Conservation (phyloP, 495 filamentous ascomycete species). For the Penicillium fimorum region DNA sequence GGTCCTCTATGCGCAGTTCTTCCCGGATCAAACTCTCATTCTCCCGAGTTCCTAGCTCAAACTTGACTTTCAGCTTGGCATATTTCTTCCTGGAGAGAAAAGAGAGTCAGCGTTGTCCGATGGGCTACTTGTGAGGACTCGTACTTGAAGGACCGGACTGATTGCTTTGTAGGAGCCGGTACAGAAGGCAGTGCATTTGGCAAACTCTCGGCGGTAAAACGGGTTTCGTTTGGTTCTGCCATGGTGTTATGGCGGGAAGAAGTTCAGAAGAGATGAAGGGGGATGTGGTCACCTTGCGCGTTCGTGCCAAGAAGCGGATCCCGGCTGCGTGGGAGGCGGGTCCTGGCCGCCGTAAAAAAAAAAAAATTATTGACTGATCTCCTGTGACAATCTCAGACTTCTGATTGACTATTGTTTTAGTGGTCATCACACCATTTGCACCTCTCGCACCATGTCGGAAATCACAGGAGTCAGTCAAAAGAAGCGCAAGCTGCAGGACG, state of each 20-base stretch:
- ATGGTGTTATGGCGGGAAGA: slow-evolving; percentile 22
- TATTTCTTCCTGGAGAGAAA: slow-evolving; percentile 81
- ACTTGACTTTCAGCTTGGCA: slow-evolving; percentile 82
- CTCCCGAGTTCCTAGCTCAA: slow-evolving; percentile 77
- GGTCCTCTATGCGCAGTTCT: slow-evolving; percentile 72
- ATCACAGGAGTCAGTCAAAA: slow-evolving; percentile 46
- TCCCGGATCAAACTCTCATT: slow-evolving; percentile 74
- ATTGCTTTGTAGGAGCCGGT: slow-evolving; percentile 36
- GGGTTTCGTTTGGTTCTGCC: slow-evolving; percentile 30
- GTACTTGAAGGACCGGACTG: slow-evolving; percentile 48
- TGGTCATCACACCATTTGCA: slow-evolving; percentile 10
- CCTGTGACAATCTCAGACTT: not conserved
- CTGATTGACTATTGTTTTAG: not conserved
- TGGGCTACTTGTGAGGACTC: slow-evolving; percentile 1
- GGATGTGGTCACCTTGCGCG: slow-evolving; percentile 16
- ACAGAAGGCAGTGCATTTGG: slow-evolving; percentile 31
- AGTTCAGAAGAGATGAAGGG: slow-evolving; percentile 14
- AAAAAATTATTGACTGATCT: slow-evolving; percentile 15
- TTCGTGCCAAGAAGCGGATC: slow-evolving; percentile 24
- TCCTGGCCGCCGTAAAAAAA: slow-evolving; percentile 39
- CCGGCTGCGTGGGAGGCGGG: slow-evolving; percentile 28
- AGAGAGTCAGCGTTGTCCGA: slow-evolving; percentile 22
- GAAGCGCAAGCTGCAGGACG: slow-evolving; percentile 66
- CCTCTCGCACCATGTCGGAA: slow-evolving; percentile 29
- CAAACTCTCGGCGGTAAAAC: slow-evolving; percentile 28